These are phyloP conservation scores for Citropsis articulata DNA, from an alignment of 345 rosid species.

Conservation along the genomic window DNA sequence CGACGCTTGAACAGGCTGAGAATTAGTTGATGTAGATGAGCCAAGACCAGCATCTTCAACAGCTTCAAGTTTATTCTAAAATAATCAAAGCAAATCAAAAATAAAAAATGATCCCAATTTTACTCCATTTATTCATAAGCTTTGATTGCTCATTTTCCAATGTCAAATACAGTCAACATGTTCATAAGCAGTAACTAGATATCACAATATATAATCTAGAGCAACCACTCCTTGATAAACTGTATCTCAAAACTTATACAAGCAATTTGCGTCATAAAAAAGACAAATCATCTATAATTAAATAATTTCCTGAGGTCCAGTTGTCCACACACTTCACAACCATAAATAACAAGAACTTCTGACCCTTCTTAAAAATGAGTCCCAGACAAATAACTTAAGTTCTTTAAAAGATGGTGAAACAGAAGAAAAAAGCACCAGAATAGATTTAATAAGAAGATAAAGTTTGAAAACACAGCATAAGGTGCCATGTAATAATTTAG, in stretches of 20 bases:
- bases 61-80: slow-evolving; percentile 39
- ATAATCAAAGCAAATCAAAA: slow-evolving; percentile 10
- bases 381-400: neutral
- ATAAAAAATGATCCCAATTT: neutral
- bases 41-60: slow-evolving; percentile 33
- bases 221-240: neutral
- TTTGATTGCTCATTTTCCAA: neutral
- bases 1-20: slow-evolving; percentile 42
- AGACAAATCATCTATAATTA: neutral
- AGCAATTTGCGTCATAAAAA: neutral
- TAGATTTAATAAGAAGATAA: neutral
- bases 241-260: neutral
- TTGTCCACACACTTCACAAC: neutral
- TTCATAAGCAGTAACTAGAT: neutral
- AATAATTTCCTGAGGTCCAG: too few relatives aligned
- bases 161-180: neutral
- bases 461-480: neutral
- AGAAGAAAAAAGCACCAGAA: neutral
- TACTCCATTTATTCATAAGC: neutral
- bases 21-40: slow-evolving; percentile 28
- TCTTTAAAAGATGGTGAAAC: neutral
- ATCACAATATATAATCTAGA: neutral
- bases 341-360: neutral
- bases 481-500: neutral
- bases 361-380: neutral